Evolutionary conservation across 495 filamentous ascomycete species (phyloP).

Genomic region (Xylaria intraflava): DNA sequence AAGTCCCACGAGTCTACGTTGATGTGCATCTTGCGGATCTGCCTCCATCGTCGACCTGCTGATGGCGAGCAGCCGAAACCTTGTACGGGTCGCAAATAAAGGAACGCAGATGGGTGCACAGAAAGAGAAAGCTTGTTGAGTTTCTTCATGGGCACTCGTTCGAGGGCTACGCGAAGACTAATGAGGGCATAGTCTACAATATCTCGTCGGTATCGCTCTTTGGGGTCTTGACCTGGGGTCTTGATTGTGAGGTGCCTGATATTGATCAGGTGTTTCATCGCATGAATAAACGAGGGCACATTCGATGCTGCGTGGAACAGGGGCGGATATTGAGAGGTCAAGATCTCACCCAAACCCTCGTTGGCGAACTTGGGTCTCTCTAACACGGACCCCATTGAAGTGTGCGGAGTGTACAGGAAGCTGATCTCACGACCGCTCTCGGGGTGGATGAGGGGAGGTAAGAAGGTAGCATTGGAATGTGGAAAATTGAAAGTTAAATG

Average conservation of each 20-base stretch:
- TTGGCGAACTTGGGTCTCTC: slow-evolving; percentile 58
- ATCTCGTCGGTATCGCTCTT: slow-evolving; percentile 62
- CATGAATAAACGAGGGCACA: slow-evolving; percentile 66
- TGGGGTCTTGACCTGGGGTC: slow-evolving; percentile 61
- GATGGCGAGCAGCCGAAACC: slow-evolving; percentile 62
- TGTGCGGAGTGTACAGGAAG: slow-evolving; percentile 69
- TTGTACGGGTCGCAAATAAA: slow-evolving; percentile 60
- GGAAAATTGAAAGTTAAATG: slow-evolving; percentile 63
- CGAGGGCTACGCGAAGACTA: slow-evolving; percentile 67
- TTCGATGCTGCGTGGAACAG: slow-evolving; percentile 83
- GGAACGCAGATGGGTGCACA: slow-evolving; percentile 61
- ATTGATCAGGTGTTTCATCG: slow-evolving; percentile 54
- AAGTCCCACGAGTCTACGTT: slow-evolving; percentile 60
- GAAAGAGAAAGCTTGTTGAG: slow-evolving; percentile 59
- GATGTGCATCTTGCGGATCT: slow-evolving; percentile 63
- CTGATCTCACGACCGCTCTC: slow-evolving; percentile 60
- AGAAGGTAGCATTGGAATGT: slow-evolving; percentile 63
- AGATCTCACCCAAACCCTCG: slow-evolving; percentile 56
- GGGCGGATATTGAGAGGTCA: slow-evolving; percentile 73
- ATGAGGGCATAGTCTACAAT: slow-evolving; percentile 78
- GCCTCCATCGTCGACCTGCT: slow-evolving; percentile 58
- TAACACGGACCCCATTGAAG: slow-evolving; percentile 39
- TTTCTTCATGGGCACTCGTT: slow-evolving; percentile 53
- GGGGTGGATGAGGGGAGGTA: slow-evolving; percentile 68
- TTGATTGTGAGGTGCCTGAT: slow-evolving; percentile 63